Base-by-base conservation (phyloP, 2,329 filamentous ascomycete genomes). In the Allantophomopsis cytisporea region DNA sequence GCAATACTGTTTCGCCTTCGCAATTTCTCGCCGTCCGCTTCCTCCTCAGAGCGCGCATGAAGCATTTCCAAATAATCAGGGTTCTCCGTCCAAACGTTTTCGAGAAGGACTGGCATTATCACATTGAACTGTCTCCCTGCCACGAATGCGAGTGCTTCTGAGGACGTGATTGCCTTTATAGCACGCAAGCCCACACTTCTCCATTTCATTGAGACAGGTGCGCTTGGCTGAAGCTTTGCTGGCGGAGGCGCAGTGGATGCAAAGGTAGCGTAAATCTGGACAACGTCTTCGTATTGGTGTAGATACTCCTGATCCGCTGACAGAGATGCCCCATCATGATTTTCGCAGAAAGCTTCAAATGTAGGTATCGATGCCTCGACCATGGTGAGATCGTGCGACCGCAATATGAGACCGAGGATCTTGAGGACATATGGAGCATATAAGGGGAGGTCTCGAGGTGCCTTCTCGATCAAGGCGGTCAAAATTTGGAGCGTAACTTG, bases 401-500 rank as follows among this genome's bases (percentile, higher is more conserved):
- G 76, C 39, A 96, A 73, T 51, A 96, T 80, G 41, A 80, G 80
- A 47, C 81, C 76, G 54, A 96, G 73, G 47, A 95, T 83, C 51
- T 80, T 83, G 55, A 96, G 75, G 41, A 95, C 78, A 53, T 83
- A 85, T 45, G 75, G 73, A 36, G 86, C 86, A 57, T 94, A 94
- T 38, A 98, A 76, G 38, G 86, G 83, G 37, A 95, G 76, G 57
- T 95, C 88, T 57, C 88, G 83, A 43, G 86, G 83, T 34, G 85
- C 76, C 63, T 95, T 95, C 56, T 96, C 88, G 60, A 96, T 87
- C 51, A 98, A 71, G 35, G 88, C 86, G 44, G 81, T 79, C 49
- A 95, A 70, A 50, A 98, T 95, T 59, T 93, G 83, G 43, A 98
- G 77, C 2, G 88, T 95, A 47, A 98, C 87, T 59, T 94, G 86